phyloP scores from a whole-genome alignment of 2,329 filamentous ascomycete species.

The Neonectria ditissima region DNA sequence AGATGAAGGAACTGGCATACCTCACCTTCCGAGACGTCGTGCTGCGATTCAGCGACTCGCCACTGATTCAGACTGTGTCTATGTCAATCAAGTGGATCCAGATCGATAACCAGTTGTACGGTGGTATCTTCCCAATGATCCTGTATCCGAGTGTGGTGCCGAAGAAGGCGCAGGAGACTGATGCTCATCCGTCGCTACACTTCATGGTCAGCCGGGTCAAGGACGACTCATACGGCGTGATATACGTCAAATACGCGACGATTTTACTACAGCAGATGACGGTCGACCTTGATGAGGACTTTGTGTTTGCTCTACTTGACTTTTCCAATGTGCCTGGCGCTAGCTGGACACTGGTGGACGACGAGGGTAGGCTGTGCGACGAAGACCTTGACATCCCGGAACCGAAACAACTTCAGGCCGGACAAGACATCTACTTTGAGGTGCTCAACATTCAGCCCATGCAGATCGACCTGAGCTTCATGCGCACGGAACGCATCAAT shows the following conservation, averaged over 20 bases:
- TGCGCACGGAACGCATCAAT: constrained; percentile 95
- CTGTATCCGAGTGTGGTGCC: constrained; percentile 97
- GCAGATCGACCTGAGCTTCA: constrained; percentile 97
- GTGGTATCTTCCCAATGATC: constrained; percentile 97
- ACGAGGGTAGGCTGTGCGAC: constrained; percentile 88
- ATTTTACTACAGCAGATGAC: constrained; percentile 97
- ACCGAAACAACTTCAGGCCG: constrained; percentile 83
- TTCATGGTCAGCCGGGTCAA: constrained; percentile 94
- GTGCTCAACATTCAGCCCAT: constrained; percentile 96
- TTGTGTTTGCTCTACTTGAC: constrained; percentile 95
- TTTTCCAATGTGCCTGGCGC: constrained; percentile 94
- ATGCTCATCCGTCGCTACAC: constrained; percentile 94
- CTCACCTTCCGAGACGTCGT: constrained; percentile 92
- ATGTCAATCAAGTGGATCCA: constrained; percentile 98
- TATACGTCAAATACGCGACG: constrained; percentile 99
- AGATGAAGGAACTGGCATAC: constrained; percentile 92
- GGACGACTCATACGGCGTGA: constrained; percentile 96
- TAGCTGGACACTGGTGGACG: constrained; percentile 75
- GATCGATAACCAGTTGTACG: constrained; percentile 98
- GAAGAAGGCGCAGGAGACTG: constrained; percentile 95
- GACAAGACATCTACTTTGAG: constrained; percentile 98
- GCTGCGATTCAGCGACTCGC: constrained; percentile 92
- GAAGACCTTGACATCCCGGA: constrained; percentile 93
- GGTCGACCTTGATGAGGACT: constrained; percentile 96
- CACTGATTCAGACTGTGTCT: constrained; percentile 90